Evolutionary conservation across 164 flowering plant species (phyloP), one percentile per base, ranked within the genome.

Genomic region (Vitis cinerea): DNA sequence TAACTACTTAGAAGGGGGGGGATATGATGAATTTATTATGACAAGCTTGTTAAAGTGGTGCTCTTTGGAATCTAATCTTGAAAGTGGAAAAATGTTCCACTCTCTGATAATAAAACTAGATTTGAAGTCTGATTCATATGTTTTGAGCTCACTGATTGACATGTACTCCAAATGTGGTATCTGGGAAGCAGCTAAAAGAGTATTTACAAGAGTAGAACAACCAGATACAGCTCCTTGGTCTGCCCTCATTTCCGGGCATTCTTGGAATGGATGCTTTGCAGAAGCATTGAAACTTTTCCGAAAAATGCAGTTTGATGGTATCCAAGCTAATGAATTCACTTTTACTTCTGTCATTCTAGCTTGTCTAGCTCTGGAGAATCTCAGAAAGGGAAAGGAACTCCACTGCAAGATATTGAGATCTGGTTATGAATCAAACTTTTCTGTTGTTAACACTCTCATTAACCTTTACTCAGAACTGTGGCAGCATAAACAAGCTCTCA

Each of bases 141-240:
- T 79, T 1, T 52, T 56, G 30, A 76, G 80, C 53, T 71, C 78
- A 7, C 71, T 81, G 61, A 74, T 81, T 50, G 71, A 74, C 68
- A 69, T 79, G 74, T 76, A 81, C 65, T 72, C 69, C 47, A 81
- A 76, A 61, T 76, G 84, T 71, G 74, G 81, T 61, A 71, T 75
- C 31, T 64, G 71, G 23, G 76, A 71, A 50, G 84, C 78, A 2
- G 77, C 82, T 44, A 59, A 6, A 50, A 68, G 68, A 62, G 66
- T 78, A 50, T 81, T 81, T 73, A 10, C 16, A 51, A 75, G 74
- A 62, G 63, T 75, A 31, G 66, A 68, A 67, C 47, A 68, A 57
- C 81, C 70, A 10, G 71, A 72, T 44, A 69, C 72, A 59, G 74
- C 73, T 64, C 65, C 81, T n/a, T 81, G 81, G 84, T 75, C 79